Conservation (phyloP, 208 protist species). For the Herpetomonas samuelpessoai region DNA sequence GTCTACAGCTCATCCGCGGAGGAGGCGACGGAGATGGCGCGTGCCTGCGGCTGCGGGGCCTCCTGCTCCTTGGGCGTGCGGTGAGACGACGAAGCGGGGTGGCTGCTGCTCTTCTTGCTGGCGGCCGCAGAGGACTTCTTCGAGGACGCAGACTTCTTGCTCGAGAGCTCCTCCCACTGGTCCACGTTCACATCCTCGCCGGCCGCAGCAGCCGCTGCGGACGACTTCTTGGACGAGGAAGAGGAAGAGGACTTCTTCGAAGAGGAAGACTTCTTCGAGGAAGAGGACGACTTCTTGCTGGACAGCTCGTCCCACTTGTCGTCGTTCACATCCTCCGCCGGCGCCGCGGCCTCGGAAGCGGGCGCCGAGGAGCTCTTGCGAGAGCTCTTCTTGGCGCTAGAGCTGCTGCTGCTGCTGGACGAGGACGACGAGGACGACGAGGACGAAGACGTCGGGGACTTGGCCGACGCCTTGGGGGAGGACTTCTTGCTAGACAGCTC, state of each 20-base stretch:
- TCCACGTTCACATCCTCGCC: not conserved
- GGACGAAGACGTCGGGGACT: not conserved
- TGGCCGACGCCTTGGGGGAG: not conserved
- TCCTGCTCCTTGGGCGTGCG: not conserved
- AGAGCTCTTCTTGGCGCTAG: not conserved
- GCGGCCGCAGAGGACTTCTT: not conserved
- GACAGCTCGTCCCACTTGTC: not conserved
- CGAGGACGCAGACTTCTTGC: not conserved
- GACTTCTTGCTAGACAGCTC: slow-evolving; percentile 5
- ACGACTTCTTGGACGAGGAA: too few relatives aligned
- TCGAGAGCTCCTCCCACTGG: not conserved
- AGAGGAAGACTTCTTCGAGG: too few relatives aligned
- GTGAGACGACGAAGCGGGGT: not conserved
- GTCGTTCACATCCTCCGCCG: not conserved
- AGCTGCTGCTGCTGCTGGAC: not conserved
- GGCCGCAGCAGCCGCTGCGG: not conserved
- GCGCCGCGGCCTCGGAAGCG: too few relatives aligned
- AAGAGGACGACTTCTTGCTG: not conserved
- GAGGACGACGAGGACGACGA: not conserved
- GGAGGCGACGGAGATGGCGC: not conserved
- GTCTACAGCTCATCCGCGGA: not conserved
- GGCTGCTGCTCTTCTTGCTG: not conserved
- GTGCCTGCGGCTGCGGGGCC: not conserved
- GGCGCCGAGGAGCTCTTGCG: too few relatives aligned
- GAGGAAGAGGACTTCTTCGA: too few relatives aligned